Evolutionary conservation across 139 green algal species (phyloP).

Genomic region (Chlorella sp.): DNA sequence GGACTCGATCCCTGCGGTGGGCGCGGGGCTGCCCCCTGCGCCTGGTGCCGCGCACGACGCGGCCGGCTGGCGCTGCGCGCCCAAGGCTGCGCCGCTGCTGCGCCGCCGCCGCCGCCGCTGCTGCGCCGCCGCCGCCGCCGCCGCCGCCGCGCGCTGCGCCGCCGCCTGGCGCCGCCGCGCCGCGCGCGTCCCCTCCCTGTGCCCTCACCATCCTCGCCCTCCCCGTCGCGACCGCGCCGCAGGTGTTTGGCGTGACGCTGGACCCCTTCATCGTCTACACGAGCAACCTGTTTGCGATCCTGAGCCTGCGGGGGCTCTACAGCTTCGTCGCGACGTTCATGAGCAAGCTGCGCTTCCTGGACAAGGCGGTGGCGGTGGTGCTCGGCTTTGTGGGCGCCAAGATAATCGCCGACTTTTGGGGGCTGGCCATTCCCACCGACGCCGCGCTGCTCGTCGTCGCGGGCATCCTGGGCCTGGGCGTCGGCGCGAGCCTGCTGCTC

Average conservation of each 20-base stretch:
- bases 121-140: no score
- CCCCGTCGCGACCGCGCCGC: constrained; percentile 43
- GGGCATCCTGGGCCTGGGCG: constrained; percentile 65
- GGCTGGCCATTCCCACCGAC: constrained; percentile 73
- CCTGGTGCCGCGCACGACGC: no score
- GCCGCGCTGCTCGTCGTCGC: constrained; percentile 75
- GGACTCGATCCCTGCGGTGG: constrained; percentile 87
- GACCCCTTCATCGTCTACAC: constrained; percentile 99
- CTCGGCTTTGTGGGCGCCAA: constrained; percentile 88
- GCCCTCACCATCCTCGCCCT: neutral
- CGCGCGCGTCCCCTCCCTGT: no score
- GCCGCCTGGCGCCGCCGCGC: no score
- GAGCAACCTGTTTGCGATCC: constrained; percentile 94
- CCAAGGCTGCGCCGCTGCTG: no score
- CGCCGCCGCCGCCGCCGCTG: no score
- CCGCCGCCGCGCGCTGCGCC: no score
- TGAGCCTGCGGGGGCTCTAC: constrained; percentile 82
- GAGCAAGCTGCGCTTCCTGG: constrained; percentile 59
- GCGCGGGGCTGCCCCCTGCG: no score
- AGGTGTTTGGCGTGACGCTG: constrained; percentile 91
- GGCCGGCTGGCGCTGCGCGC: no score
- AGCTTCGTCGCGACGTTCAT: constrained; percentile 59
- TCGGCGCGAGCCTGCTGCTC: constrained; percentile 68
- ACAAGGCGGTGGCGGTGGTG: constrained; percentile 87
- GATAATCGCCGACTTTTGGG: constrained; percentile 79